phyloP scores from a whole-genome alignment of 257 asterid species.

The Voacanga thouarsii region DNA sequence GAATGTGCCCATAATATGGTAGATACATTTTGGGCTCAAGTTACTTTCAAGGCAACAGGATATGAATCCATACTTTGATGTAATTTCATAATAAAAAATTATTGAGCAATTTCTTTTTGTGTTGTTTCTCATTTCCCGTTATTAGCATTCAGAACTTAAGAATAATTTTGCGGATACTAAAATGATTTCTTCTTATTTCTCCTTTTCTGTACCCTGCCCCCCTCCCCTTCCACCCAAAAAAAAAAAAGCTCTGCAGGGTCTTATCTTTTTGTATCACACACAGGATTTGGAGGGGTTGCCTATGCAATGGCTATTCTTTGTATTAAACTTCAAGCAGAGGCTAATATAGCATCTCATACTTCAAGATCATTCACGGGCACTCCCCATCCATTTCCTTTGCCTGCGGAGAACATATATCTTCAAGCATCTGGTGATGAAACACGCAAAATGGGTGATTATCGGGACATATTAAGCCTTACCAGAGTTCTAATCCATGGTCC shows the following conservation, averaged over 20 bases:
- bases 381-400: constrained; percentile 35
- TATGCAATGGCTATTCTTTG: constrained; percentile 96
- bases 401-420: constrained; percentile 24
- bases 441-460: constrained; percentile 71
- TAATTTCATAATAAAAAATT: neutral
- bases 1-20: neutral
- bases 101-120: neutral
- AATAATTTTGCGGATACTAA: constrained; percentile 21
- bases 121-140: neutral
- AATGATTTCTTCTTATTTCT: constrained; percentile 18
- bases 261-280: constrained; percentile 95
- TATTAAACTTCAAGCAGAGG: constrained; percentile 73
- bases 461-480: constrained; percentile 90
- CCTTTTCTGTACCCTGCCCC: constrained; percentile 18
- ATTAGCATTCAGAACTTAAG: neutral
- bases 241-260: constrained; percentile 65
- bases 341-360: constrained; percentile 33
- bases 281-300: constrained; percentile 98
- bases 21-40: neutral
- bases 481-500: constrained; percentile 96
- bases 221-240: neutral
- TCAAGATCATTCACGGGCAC: constrained; percentile 32
- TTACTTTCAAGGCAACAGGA: neutral
- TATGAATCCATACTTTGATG: neutral
- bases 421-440: constrained; percentile 61